Conservation (phyloP, 805 yeast species). For the Candida caryicola region DNA sequence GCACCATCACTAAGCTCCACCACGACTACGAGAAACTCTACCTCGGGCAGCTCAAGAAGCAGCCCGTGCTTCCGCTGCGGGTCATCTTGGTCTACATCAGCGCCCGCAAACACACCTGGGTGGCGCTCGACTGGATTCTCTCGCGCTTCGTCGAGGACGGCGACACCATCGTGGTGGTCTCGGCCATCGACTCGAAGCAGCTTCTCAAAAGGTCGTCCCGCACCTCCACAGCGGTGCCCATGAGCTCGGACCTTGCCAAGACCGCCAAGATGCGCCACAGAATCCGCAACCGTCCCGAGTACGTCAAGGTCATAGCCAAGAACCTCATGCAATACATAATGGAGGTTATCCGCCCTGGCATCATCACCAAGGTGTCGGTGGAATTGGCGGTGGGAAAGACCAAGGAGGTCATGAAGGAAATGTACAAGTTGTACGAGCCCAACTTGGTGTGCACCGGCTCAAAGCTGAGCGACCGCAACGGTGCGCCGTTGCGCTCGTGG, state of each 20-base stretch:
- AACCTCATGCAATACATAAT: conserved; percentile 53
- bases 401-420: conserved; percentile 54
- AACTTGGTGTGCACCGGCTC: conserved; percentile 55
- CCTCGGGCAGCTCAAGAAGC: conserved; percentile 29
- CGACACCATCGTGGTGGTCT: conserved; percentile 62
- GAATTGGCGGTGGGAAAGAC: conserved; percentile 62
- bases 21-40: conserved; percentile 47
- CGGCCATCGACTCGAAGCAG: conserved; percentile 40
- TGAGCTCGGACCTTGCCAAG: conserved; percentile 9
- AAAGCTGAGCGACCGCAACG: conserved; percentile 40
- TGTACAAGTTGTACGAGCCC: conserved; percentile 61
- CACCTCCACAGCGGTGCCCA: neutral
- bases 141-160: conserved; percentile 56
- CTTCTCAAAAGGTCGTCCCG: conserved; percentile 9
- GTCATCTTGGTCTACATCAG: conserved; percentile 61
- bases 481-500: conserved; percentile 60
- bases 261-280: conserved; percentile 32
- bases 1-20: conserved; percentile 48
- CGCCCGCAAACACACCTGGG: conserved; percentile 81
- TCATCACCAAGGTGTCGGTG: conserved; percentile 50
- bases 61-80: conserved; percentile 49
- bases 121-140: conserved; percentile 69
- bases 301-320: conserved; percentile 42
- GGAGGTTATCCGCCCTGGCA: conserved; percentile 44
- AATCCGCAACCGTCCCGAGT: conserved; percentile 46